Evolutionary conservation across 2,329 filamentous ascomycete species (phyloP).

Genomic region (Lecanosticta acicola): DNA sequence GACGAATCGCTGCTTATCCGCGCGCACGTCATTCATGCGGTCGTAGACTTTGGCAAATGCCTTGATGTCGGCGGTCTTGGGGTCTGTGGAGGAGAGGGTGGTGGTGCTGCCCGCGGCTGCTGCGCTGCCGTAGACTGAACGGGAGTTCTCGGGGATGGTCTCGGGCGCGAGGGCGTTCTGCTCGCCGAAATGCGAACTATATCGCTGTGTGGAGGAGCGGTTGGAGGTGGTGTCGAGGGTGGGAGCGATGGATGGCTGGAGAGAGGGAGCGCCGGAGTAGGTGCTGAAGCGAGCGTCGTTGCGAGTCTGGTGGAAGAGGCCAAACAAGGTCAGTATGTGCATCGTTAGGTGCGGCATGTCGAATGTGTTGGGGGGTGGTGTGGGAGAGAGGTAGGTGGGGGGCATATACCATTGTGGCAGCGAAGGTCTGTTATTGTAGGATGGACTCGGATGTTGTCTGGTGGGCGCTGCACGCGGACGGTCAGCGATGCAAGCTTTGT

Average conservation of each 20-base stretch:
- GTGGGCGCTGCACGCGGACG: neutral
- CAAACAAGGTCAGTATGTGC: neutral
- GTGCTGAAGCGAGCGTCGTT: conserved; percentile 43
- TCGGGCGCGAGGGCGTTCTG: conserved; percentile 18
- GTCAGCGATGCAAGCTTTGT: neutral
- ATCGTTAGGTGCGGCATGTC: neutral
- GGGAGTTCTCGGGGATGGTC: conserved; percentile 18
- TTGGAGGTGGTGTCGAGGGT: conserved; percentile 31
- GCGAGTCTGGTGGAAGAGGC: conserved; percentile 11
- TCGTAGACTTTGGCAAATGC: conserved; percentile 75
- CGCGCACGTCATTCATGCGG: conserved; percentile 83
- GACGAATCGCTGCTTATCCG: conserved; percentile 73
- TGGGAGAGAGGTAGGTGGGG: neutral
- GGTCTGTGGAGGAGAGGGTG: conserved; percentile 36
- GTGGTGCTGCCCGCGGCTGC: conserved; percentile 21
- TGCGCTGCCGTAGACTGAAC: conserved; percentile 16
- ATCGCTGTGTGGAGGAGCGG: conserved; percentile 19
- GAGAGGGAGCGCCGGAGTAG: conserved; percentile 47
- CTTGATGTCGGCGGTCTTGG: conserved; percentile 59
- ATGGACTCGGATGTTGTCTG: neutral
- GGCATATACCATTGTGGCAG: neutral
- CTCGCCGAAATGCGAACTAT: conserved; percentile 19
- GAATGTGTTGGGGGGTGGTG: neutral
- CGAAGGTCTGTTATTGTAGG: neutral
- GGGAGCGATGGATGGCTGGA: conserved; percentile 47